Evolutionary conservation across 495 filamentous ascomycete genomes (phyloP).

Genomic region (Hypoxylon cercidicola): DNA sequence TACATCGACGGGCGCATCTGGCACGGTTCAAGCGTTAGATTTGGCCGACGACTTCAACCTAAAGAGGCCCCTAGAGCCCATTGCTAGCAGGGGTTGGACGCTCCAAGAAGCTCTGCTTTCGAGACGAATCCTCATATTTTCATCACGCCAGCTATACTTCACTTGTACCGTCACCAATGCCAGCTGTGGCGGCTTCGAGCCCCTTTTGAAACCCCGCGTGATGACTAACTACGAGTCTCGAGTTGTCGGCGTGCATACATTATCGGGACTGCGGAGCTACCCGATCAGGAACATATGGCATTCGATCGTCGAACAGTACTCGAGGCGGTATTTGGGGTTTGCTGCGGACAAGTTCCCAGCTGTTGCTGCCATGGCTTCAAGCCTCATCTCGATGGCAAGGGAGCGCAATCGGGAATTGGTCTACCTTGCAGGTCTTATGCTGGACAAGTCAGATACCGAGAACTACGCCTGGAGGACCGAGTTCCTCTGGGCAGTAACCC

Average conservation of each 20-base stretch:
- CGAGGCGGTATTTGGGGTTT: conserved; percentile 17
- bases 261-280: conserved; percentile 24
- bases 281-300: conserved; percentile 22
- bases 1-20: conserved; percentile 7
- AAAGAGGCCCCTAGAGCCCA: conserved; percentile 21
- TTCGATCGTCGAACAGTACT: conserved; percentile 23
- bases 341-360: conserved; percentile 35
- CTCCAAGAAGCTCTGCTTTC: conserved; percentile 41
- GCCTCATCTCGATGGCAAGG: conserved; percentile 17
- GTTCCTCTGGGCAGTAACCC: conserved; percentile 23
- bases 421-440: conserved; percentile 35
- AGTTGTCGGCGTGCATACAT: conserved; percentile 15
- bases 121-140: conserved; percentile 39
- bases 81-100: conserved; percentile 39
- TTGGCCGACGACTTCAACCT: conserved; percentile 18
- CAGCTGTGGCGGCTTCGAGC: conserved; percentile 26
- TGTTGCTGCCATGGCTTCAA: conserved; percentile 34
- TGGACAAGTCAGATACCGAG: conserved; percentile 16
- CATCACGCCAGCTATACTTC: conserved; percentile 28
- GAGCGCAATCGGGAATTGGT: conserved; percentile 21
- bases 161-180: conserved; percentile 30
- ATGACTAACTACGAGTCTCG: conserved; percentile 23
- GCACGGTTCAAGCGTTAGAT: conserved; percentile 19
- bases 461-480: conserved; percentile 26
- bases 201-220: conserved; percentile 16